Evolutionary conservation across 805 yeast genomes (phyloP).

Genomic region (Blastobotrys mokoenaii): DNA sequence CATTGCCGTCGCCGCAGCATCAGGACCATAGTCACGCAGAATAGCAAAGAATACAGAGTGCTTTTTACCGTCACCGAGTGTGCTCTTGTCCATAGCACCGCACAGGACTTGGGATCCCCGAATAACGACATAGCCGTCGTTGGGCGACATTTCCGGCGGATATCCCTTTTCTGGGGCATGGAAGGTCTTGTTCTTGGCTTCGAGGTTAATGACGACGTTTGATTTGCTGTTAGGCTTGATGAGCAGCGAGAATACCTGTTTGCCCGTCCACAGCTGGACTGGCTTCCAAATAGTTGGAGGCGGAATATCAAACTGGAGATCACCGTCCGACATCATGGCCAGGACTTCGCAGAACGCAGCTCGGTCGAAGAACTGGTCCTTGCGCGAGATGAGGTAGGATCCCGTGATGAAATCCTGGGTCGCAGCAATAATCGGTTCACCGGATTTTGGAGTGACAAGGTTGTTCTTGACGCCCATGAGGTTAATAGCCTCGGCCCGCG

Average conservation of each 20-base stretch:
- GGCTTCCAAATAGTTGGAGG: conserved; percentile 95
- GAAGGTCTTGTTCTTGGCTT: conserved; percentile 89
- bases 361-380: conserved; percentile 87
- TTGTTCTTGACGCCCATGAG: conserved; percentile 97
- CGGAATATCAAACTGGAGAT: conserved; percentile 81
- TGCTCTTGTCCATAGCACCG: conserved; percentile 96
- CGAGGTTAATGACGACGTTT: conserved; percentile 80
- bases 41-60: conserved; percentile 94
- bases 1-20: conserved; percentile 93
- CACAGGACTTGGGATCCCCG: conserved; percentile 81
- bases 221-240: conserved; percentile 73
- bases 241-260: conserved; percentile 82
- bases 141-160: conserved; percentile 93
- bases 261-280: conserved; percentile 89
- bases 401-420: conserved; percentile 99
- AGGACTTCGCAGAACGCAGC: conserved; percentile 74
- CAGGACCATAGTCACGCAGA: conserved; percentile 92
- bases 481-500: conserved; percentile 96
- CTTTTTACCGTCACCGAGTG: conserved; percentile 96
- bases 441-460: conserved; percentile 90
- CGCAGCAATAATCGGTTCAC: conserved; percentile 99
- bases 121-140: conserved; percentile 88
- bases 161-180: conserved; percentile 62
- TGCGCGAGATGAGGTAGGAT: conserved; percentile 82
- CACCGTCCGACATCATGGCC: conserved; percentile 94